phyloP scores from a whole-genome alignment of 495 filamentous ascomycete species.

The Daldinia grandis region DNA sequence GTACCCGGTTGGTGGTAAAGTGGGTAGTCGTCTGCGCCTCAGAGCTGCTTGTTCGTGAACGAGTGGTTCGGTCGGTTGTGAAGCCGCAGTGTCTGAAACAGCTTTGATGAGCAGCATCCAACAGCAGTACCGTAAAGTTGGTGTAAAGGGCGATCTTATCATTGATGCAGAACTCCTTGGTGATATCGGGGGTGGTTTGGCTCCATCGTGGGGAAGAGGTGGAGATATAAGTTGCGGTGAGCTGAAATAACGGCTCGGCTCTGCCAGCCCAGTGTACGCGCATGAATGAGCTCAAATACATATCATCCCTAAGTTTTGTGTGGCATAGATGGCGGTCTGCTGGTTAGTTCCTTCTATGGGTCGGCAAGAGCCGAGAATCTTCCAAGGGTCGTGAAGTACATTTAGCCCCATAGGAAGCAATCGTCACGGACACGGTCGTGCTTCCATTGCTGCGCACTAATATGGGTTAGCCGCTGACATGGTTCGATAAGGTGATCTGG shows the following conservation, averaged over 20 bases:
- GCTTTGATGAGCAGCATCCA: neutral
- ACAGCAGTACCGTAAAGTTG: neutral
- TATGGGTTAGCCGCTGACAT: neutral
- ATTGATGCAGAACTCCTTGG: neutral
- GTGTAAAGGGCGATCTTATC: neutral
- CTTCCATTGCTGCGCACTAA: neutral
- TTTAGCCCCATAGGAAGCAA: neutral
- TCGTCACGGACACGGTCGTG: neutral
- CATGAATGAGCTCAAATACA: neutral
- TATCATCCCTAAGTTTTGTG: neutral
- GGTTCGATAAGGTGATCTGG: neutral
- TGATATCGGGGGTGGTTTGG: neutral
- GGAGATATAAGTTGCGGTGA: constrained; percentile 9
- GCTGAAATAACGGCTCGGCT: neutral
- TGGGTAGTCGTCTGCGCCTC: neutral
- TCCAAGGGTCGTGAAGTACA: neutral
- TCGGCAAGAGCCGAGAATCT: neutral
- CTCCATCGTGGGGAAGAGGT: constrained; percentile 1
- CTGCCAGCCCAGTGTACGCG: neutral
- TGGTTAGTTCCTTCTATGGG: neutral
- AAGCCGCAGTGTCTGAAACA: constrained; percentile 2
- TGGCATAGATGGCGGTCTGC: neutral
- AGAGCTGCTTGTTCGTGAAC: neutral
- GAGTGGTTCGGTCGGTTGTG: neutral
- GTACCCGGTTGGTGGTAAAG: constrained; percentile 2